Evolutionary conservation across 106 monocot genomes (phyloP).

Genomic region (Xerophyta viscosa): DNA sequence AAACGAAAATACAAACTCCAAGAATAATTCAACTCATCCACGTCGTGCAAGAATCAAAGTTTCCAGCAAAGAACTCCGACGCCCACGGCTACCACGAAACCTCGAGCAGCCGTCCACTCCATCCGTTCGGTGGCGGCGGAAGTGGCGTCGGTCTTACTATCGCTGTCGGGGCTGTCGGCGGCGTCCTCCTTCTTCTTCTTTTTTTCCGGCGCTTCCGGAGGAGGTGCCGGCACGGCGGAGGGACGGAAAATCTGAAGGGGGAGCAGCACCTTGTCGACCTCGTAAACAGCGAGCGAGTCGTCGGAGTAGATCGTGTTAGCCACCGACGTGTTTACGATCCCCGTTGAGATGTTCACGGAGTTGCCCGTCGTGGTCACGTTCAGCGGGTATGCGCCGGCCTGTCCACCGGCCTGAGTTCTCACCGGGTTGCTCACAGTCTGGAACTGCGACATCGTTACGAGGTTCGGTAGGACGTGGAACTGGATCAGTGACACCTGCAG

Average conservation of each 20-base stretch:
- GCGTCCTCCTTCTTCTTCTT: slow-evolving; percentile 8
- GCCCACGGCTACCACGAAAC: background rate
- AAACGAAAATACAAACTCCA: background rate
- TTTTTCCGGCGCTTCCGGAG: slow-evolving; percentile 14
- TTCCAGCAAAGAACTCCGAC: no score
- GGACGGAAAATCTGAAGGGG: slow-evolving; percentile 53
- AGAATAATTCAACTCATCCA: background rate
- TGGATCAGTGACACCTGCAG: slow-evolving; percentile 45
- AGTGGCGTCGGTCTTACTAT: background rate
- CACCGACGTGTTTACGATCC: slow-evolving; percentile 61
- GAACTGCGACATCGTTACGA: slow-evolving; percentile 37
- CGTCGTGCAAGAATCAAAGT: background rate
- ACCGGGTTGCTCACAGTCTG: slow-evolving; percentile 83
- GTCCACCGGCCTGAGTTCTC: slow-evolving; percentile 69
- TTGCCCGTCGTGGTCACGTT: slow-evolving; percentile 62
- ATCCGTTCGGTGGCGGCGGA: background rate
- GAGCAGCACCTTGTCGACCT: slow-evolving; percentile 65
- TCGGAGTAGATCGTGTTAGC: slow-evolving; percentile 50
- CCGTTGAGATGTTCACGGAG: slow-evolving; percentile 69
- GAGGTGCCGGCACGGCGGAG: slow-evolving; percentile 27
- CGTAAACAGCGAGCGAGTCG: slow-evolving; percentile 57
- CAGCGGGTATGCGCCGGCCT: slow-evolving; percentile 48
- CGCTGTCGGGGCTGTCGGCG: background rate
- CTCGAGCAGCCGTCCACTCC: background rate
- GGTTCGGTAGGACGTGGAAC: slow-evolving; percentile 55